Conservation (phyloP, 495 filamentous ascomycete genomes). For the Penicillium verhagenii region DNA sequence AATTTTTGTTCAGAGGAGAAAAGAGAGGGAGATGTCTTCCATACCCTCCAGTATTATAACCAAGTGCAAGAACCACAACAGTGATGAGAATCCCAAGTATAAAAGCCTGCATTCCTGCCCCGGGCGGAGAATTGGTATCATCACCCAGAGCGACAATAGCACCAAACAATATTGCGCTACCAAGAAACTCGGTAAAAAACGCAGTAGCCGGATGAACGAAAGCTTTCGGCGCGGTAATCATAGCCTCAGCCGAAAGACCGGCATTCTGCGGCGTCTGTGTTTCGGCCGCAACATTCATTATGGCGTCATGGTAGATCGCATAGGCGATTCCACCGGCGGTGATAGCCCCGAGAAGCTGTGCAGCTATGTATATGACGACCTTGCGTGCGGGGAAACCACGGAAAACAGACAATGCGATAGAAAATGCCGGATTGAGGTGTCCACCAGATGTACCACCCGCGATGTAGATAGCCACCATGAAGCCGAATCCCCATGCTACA, state of each 20-base stretch:
- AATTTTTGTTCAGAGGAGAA: neutral
- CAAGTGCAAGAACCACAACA: conserved; percentile 16
- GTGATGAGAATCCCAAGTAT: conserved; percentile 20
- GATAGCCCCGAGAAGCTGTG: conserved; percentile 15
- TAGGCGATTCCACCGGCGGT: conserved; percentile 17
- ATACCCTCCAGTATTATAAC: conserved; percentile 26
- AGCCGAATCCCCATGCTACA: conserved; percentile 18
- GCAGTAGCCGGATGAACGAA: conserved; percentile 48
- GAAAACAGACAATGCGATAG: conserved; percentile 15
- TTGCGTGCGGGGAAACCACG: conserved; percentile 17
- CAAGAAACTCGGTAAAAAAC: conserved; percentile 33
- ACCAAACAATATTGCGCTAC: conserved; percentile 19
- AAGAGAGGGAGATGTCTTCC: conserved; percentile 1
- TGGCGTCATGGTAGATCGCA: conserved; percentile 17
- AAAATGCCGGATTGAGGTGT: conserved; percentile 18
- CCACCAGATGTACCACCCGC: conserved; percentile 19
- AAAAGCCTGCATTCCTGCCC: conserved; percentile 28
- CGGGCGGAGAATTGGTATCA: conserved; percentile 23
- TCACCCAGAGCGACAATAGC: conserved; percentile 24
- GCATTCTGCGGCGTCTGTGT: neutral
- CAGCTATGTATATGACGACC: conserved; percentile 11
- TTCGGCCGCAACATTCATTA: conserved; percentile 5
- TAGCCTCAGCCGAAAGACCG: conserved; percentile 40
- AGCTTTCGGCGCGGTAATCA: conserved; percentile 51
- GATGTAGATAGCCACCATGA: conserved; percentile 20